Evolutionary conservation across 768 basidiomycete genomes (phyloP), one percentile per base, ranked within the genome.

Genomic region (Rickenella mellea): DNA sequence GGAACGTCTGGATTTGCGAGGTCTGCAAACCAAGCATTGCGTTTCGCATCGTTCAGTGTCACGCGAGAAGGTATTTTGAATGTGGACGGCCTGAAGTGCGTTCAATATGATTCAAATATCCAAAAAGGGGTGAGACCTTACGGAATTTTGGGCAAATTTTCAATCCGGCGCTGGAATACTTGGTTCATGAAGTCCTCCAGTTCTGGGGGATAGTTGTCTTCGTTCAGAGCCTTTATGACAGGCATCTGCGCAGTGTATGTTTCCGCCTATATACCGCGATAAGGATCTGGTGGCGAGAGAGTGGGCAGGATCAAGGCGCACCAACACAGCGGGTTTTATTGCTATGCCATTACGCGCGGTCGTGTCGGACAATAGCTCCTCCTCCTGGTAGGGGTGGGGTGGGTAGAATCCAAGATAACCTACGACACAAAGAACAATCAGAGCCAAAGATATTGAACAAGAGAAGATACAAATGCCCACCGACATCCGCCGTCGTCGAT

Each of bases 61-160:
- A 87, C 84, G 51, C 88, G 66, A n/a, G 80, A 76, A 0, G 88
- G 88, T 50, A 90, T 75, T 40, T 80, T 82, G 59, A 87, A 91
- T 1, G 79, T 71, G 19, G 78, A 78, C 5, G 72, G 46, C 11
- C 86, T 83, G 49, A 6, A 26, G 7, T 5, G n/a, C 27, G 12
- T 7, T 51, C 40, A 6, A 21, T 43, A 14, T 15, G 32, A 39
- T 10, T 31, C 25, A 37, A 21, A 25, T 41, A 19, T 33, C 26
- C 3, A 21, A 8, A 36, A 20, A 25, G 1, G 4, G 42, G 26
- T 22, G 8, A 39, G 20, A 9, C 65, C 83, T 51, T 56, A 88
- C 88, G 83, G 80, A 33, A 90, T 64, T 4, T 67, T 42, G 15
- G 80, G 70, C 9, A 73, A 57, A 41, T 59, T 67, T 40, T 83